These are phyloP conservation scores for Sutorius australiensis DNA, from an alignment of 768 basidiomycete species.

Conservation along the genomic window DNA sequence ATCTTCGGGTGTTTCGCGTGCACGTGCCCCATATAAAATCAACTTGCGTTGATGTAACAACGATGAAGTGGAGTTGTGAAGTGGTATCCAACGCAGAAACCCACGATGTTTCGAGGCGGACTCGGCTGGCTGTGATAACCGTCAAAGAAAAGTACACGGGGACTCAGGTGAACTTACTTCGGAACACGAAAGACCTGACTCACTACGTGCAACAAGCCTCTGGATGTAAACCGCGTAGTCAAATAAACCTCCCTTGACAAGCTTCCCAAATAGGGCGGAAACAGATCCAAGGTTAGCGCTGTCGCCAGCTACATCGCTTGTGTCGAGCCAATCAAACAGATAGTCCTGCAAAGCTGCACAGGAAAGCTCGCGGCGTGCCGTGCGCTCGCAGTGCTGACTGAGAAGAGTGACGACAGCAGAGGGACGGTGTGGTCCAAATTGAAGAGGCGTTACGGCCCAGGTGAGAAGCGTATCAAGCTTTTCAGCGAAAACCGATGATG, in stretches of 20 bases:
- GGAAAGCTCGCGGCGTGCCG: conserved; percentile 59
- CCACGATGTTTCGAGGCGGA: conserved; percentile 59
- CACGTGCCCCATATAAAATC: conserved; percentile 64
- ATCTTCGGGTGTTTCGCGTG: conserved; percentile 70
- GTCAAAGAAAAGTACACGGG: neutral
- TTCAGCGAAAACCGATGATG: conserved; percentile 47
- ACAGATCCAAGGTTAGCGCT: conserved; percentile 53
- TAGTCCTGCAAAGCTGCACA: conserved; percentile 68
- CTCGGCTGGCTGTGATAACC: conserved; percentile 3
- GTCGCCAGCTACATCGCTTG: conserved; percentile 57
- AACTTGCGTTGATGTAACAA: conserved; percentile 66
- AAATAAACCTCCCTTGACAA: conserved; percentile 67
- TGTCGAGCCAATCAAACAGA: conserved; percentile 79
- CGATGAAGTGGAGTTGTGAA: conserved; percentile 56
- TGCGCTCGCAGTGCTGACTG: conserved; percentile 55
- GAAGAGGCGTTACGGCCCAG: conserved; percentile 77
- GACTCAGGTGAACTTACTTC: conserved; percentile 39
- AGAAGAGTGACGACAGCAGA: conserved; percentile 73
- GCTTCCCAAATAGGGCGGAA: conserved; percentile 65
- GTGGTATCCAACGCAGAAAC: conserved; percentile 69
- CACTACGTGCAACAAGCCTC: conserved; percentile 76
- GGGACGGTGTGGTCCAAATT: conserved; percentile 79
- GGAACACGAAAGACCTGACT: conserved; percentile 50
- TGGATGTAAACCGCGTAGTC: conserved; percentile 75
- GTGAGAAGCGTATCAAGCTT: conserved; percentile 74